Percentiles rank a stretch among this genome's conserved stretches.
These are phyloP conservation scores for Cyclanthera cordifolia DNA, from an alignment of 306 rosid species.

Conservation along the genomic window DNA sequence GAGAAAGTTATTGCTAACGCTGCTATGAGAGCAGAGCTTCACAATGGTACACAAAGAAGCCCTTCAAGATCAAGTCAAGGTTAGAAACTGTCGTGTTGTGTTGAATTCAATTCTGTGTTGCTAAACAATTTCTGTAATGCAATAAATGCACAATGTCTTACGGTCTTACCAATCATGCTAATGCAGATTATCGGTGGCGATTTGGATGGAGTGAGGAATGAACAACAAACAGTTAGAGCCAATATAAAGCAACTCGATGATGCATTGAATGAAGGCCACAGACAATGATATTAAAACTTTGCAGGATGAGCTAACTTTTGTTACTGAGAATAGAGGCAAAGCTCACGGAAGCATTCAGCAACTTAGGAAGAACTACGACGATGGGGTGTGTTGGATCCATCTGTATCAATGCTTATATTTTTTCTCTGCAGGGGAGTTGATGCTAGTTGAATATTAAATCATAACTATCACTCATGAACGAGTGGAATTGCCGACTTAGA, in stretches of 20 bases:
- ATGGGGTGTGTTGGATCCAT: slow-evolving; percentile 36
- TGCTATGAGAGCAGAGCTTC: slow-evolving; percentile 70
- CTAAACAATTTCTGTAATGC: neutral
- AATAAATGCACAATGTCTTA: neutral
- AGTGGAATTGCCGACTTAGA: neutral
- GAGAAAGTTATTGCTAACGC: slow-evolving; percentile 74
- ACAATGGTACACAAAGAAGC: slow-evolving; percentile 63
- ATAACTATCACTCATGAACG: neutral
- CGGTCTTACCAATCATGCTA: slow-evolving; percentile 13
- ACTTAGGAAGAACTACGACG: slow-evolving; percentile 62
- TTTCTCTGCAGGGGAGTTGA: neutral
- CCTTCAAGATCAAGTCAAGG: slow-evolving; percentile 84
- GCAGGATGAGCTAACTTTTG: slow-evolving; percentile 47
- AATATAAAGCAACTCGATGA: slow-evolving; percentile 84
- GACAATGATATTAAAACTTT: slow-evolving; percentile 54
- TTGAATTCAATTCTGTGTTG: slow-evolving; percentile 14
- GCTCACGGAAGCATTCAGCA: slow-evolving; percentile 50
- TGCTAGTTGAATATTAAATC: neutral
- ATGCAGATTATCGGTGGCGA: slow-evolving; percentile 76
- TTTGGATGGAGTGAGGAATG: slow-evolving; percentile 85
- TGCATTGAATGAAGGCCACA: slow-evolving; percentile 28
- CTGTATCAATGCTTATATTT: neutral
- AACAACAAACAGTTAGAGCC: slow-evolving; percentile 53
- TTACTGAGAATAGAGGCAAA: slow-evolving; percentile 59
- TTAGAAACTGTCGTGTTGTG: slow-evolving; percentile 28